phyloP scores from a whole-genome alignment of 78 protist genomes.

The Dictyostelium firmibasis region DNA sequence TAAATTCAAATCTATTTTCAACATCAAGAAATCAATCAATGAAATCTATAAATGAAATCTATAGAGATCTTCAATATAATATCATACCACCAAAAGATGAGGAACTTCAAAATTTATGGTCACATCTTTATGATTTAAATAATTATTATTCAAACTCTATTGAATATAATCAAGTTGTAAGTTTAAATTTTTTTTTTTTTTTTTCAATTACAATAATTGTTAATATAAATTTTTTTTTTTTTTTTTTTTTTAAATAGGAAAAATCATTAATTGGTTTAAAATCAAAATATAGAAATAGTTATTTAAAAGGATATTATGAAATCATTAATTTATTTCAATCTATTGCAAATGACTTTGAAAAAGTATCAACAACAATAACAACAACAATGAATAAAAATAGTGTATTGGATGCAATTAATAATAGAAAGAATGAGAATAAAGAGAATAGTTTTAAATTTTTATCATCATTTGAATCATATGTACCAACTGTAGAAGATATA shows the following conservation, averaged over 20 bases:
- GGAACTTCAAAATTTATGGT: neutral
- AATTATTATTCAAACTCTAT: conserved; percentile 9
- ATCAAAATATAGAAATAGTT: conserved; percentile 16
- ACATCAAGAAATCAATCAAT: neutral
- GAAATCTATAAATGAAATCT: conserved; percentile 8
- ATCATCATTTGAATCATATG: conserved; percentile 9
- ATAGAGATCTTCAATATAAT: conserved; percentile 11
- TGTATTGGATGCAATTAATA: neutral
- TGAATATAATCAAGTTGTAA: neutral
- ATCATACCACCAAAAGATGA: conserved; percentile 21
- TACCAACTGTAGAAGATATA: conserved; percentile 3
- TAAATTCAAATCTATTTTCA: conserved; percentile 9
- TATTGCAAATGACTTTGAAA: neutral
- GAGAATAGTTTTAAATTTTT: conserved; percentile 4
- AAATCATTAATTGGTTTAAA: neutral
- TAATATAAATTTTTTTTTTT: no score
- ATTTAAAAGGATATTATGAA: conserved; percentile 16
- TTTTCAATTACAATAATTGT: neutral
- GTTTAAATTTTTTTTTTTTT: neutral
- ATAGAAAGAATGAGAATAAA: neutral
- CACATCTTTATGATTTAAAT: conserved; percentile 6
- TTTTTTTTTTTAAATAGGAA: neutral
- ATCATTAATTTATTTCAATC: neutral
- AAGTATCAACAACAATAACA: neutral
- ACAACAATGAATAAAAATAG: neutral